phyloP scores from a whole-genome alignment of 2,329 filamentous ascomycete genomes.

The Rhynchosporium agropyri region DNA sequence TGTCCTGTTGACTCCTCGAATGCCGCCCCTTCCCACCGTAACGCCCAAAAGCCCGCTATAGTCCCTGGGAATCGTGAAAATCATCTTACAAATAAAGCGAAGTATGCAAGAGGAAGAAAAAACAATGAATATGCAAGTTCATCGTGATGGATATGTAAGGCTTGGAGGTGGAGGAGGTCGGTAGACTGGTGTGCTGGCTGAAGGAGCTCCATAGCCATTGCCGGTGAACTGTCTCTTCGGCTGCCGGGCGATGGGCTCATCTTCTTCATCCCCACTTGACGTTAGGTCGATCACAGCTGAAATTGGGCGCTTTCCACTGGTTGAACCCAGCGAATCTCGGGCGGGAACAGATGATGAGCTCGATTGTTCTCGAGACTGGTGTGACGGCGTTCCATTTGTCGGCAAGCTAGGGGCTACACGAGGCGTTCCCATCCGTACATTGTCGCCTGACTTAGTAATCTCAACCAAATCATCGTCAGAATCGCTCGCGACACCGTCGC shows the following conservation, averaged over 20 bases:
- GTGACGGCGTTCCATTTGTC: slow-evolving; percentile 22
- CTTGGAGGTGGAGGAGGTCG: slow-evolving; percentile 21
- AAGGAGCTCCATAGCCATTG: slow-evolving; percentile 23
- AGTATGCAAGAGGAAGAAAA: slow-evolving; percentile 3
- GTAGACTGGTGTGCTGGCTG: slow-evolving; percentile 21
- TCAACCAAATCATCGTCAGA: slow-evolving; percentile 55
- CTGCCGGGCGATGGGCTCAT: slow-evolving; percentile 43
- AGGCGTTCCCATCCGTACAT: slow-evolving; percentile 39
- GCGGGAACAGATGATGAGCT: slow-evolving; percentile 44
- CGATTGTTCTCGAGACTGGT: slow-evolving; percentile 42
- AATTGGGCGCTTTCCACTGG: slow-evolving; percentile 48
- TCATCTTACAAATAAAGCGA: slow-evolving; percentile 17
- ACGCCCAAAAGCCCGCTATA: slow-evolving; percentile 9
- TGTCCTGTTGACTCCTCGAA: slow-evolving; percentile 5
- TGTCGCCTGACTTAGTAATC: slow-evolving; percentile 43
- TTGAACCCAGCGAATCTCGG: slow-evolving; percentile 24
- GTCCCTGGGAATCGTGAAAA: slow-evolving; percentile 18
- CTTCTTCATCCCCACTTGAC: slow-evolving; percentile 55
- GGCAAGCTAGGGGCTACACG: slow-evolving; percentile 32
- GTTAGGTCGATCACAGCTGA: slow-evolving; percentile 57
- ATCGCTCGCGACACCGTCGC: slow-evolving; percentile 41
- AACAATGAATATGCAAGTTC: neutral
- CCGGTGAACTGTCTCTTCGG: slow-evolving; percentile 40
- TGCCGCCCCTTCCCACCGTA: slow-evolving; percentile 7
- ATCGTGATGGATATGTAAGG: slow-evolving; percentile 7